These are phyloP conservation scores for Neonectria hederae DNA, from an alignment of 2,329 filamentous ascomycete genomes.

Conservation along the genomic window DNA sequence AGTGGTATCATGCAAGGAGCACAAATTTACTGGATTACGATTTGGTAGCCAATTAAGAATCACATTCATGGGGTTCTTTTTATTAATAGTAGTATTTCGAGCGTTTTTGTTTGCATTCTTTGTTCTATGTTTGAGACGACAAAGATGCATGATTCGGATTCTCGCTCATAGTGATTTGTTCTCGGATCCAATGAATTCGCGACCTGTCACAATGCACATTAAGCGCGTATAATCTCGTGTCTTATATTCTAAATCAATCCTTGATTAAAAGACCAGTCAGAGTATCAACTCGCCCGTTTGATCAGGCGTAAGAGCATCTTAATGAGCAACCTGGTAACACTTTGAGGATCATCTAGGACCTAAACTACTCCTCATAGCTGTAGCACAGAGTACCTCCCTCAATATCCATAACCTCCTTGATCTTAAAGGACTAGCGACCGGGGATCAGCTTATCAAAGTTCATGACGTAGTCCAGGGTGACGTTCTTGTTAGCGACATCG, in stretches of 20 bases:
- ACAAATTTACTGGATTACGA: neutral
- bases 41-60: neutral
- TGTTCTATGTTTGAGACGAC: neutral
- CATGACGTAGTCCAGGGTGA: constrained; percentile 43
- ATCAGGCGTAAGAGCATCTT: neutral
- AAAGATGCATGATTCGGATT: neutral
- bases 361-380: constrained; percentile 12
- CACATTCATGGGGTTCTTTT: too few species aligned
- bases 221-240: neutral
- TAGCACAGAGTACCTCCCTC: constrained; percentile 23
- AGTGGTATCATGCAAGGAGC: too few species aligned
- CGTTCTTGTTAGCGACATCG: constrained; percentile 44
- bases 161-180: too few species aligned
- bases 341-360: neutral
- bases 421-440: constrained; percentile 2
- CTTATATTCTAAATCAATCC: neutral
- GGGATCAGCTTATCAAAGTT: constrained; percentile 24
- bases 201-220: neutral
- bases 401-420: constrained; percentile 27
- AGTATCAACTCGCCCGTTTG: too few species aligned
- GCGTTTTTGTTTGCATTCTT: neutral
- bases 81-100: too few species aligned
- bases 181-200: too few species aligned
- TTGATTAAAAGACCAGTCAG: neutral
- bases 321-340: neutral